These are phyloP conservation scores for Podaxis sp. DNA, from an alignment of 768 basidiomycete genomes.

Conservation along the genomic window DNA sequence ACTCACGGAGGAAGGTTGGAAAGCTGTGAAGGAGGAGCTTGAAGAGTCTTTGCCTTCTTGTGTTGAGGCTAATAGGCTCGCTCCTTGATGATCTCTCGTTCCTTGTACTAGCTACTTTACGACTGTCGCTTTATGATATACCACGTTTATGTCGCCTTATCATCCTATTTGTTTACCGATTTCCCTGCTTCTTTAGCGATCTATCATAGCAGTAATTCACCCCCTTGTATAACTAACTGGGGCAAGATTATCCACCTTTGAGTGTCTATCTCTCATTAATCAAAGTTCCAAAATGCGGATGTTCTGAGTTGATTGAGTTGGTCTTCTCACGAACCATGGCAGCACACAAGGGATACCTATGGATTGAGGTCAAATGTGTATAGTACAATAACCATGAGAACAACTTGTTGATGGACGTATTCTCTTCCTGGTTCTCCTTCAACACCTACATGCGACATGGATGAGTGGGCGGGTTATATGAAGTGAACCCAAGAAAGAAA, in stretches of 20 bases:
- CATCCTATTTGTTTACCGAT: not conserved
- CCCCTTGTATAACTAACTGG: no score
- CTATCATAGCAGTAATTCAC: no score
- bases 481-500: slow-evolving; percentile 9
- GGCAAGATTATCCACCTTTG: no score
- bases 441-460: slow-evolving; percentile 50
- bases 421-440: slow-evolving; percentile 96
- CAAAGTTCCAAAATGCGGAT: no score
- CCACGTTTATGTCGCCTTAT: not conserved
- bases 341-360: no score
- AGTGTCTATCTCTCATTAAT: no score
- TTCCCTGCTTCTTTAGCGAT: no score
- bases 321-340: no score
- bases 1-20: slow-evolving; percentile 66
- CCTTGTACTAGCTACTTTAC: not conserved
- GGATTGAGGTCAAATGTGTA: not conserved
- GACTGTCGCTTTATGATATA: not conserved
- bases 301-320: no score
- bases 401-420: slow-evolving; percentile 91
- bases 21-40: slow-evolving; percentile 75
- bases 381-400: slow-evolving; percentile 58
- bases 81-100: not conserved
- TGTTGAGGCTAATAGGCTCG: slow-evolving; percentile 21
- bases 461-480: slow-evolving; percentile 36
- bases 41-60: slow-evolving; percentile 33